Base-by-base conservation (phyloP, 2,329 filamentous ascomycete species). In the Penicillium brevicompactum region DNA sequence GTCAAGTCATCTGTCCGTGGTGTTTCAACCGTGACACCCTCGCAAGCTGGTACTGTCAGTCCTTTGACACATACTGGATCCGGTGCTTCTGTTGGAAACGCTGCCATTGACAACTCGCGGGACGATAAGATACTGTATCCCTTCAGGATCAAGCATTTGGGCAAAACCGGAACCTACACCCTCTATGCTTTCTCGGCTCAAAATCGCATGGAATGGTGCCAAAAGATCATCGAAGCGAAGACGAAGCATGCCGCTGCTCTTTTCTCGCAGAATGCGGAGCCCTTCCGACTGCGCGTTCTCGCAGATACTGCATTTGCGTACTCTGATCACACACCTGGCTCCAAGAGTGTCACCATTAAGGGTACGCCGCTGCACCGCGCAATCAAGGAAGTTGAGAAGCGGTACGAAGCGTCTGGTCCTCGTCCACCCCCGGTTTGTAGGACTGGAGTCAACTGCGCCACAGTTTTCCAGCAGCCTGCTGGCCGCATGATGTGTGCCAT, bases 101-200 rank as follows among this genome's bases (percentile, higher is more conserved):
- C 78, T 1, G 74, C 76, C 2, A 69, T 83, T 16, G 85, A 86
- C 5, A 76, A 70, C 32, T 76, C 82, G 27, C 89, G 85, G 59
- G 90, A 96, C 61, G 87, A 91, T 69, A 91, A 88, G 71, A 89
- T 94, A 44, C 76, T 99, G 65, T 99, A 92, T 70, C 94, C 95
- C 0, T 99, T 99, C 84, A 87, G 87, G 62, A 86, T 99, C 70
- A 97, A 97, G 77, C 94, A 99, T 76, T 83, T 99, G 18, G 94
- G 95, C 11, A 90, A 96, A 59, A 71, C 76, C 46, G 92, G 96
- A 64, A 87, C 91, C 0, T 97, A 97, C 72, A 96, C 90, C 0
- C 79, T 99, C 1, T 97, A 95, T 71, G 92, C 93, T 0, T 84
- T 88, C 5, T 88, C 86, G 1, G 84, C 87, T 2, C 83, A 88